Conservation (phyloP, 805 yeast genomes). For the Saturnispora bothae region DNA sequence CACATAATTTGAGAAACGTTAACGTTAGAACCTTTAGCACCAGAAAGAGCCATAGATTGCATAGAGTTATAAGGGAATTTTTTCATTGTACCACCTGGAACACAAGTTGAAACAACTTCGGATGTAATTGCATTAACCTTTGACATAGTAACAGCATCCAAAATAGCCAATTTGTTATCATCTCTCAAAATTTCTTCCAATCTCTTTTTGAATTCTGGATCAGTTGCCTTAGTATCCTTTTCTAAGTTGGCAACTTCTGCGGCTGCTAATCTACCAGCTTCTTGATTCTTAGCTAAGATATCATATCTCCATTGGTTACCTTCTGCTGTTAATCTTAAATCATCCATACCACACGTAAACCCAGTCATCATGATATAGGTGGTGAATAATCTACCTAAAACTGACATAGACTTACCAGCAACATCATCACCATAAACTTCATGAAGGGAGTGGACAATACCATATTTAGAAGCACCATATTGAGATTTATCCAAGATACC, state of each 20-base stretch:
- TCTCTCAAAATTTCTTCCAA: conserved; percentile 93
- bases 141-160: conserved; percentile 92
- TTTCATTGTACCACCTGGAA: conserved; percentile 94
- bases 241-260: conserved; percentile 85
- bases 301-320: conserved; percentile 87
- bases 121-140: conserved; percentile 88
- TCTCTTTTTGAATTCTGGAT: conserved; percentile 74
- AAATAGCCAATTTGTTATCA: conserved; percentile 79
- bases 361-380: conserved; percentile 87
- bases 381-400: conserved; percentile 91
- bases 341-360: conserved; percentile 99
- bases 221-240: conserved; percentile 33
- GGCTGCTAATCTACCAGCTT: conserved; percentile 86
- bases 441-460: conserved; percentile 91
- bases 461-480: conserved; percentile 96
- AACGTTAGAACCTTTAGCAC: conserved; percentile 98
- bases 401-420: conserved; percentile 84
- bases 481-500: conserved; percentile 97
- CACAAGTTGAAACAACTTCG: conserved; percentile 88
- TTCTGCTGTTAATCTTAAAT: conserved; percentile 78
- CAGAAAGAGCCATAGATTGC: conserved; percentile 99
- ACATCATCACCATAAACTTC: conserved; percentile 88
- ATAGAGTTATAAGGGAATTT: conserved; percentile 90
- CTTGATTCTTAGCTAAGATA: conserved; percentile 65
- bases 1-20: conserved; percentile 99